Evolutionary conservation across 1,284 basidiomycete species (phyloP).

Genomic region (Hortiboletus rubellus): DNA sequence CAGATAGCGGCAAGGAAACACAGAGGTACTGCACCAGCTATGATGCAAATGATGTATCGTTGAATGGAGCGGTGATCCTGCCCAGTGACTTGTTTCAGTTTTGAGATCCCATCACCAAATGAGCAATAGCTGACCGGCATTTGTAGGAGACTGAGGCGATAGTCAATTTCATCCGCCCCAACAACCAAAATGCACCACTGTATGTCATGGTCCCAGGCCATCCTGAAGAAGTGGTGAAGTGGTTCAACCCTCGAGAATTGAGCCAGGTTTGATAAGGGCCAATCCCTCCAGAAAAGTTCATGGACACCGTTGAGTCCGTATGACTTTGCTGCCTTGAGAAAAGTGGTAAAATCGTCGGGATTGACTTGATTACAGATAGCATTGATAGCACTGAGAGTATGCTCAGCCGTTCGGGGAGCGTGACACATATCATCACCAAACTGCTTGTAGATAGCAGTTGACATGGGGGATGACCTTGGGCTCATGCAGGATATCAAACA

Average conservation of each 20-base stretch:
- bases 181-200: background rate
- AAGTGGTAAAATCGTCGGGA: too few relatives aligned
- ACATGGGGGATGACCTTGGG: background rate
- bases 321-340: background rate
- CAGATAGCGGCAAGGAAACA: too few relatives aligned
- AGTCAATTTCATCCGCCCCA: background rate
- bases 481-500: background rate
- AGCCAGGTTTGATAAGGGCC: background rate
- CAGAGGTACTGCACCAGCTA: too few relatives aligned
- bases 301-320: background rate
- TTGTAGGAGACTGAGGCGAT: background rate
- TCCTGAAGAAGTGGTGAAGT: background rate
- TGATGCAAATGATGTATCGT: background rate
- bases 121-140: too few relatives aligned
- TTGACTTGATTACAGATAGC: too few relatives aligned
- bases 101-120: too few relatives aligned
- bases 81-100: background rate
- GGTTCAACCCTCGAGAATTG: background rate
- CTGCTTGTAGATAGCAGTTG: background rate
- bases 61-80: background rate
- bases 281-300: background rate
- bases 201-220: background rate
- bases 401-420: too few relatives aligned
- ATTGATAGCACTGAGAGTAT: too few relatives aligned
- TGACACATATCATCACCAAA: background rate